Evolutionary conservation across 2,329 filamentous ascomycete species (phyloP), one percentile per base, ranked within the genome.

Genomic region (Aspergillus clavatus): DNA sequence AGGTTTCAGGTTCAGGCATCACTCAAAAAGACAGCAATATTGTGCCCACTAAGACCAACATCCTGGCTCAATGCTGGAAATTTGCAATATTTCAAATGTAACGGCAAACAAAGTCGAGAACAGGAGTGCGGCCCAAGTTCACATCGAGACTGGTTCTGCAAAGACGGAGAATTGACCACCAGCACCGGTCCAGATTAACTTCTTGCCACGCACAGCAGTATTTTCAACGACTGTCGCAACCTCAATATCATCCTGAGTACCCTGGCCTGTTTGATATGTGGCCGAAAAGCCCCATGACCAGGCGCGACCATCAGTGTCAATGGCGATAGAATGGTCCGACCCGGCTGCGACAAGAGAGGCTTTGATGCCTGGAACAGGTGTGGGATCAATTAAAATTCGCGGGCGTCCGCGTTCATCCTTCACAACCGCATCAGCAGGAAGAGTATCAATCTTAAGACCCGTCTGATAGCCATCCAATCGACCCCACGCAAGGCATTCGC

Each of bases 141-240:
- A 61, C 29, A 47, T 19, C 28, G 38, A 51, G 11, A 53, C 57
- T 27, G 62, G 56, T 35, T 59, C 66, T 2, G 68, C 69, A 40
- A 72, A 62, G 11, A 72, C 62, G 8, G 69, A 72, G 56, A 70
- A 96, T 62, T 96, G 90, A 4, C 89, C 89, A 53, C 91, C 90
- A n/a, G 85, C 85, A 35, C 87, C 87, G n/a, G 86, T 87, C 69
- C 78, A 88, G 26, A 82, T 76, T 35, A 96, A 76, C 66, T 83
- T 82, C 69, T 85, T 83, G 33, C 81, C 87, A 23, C 82, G 78
- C 22, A 93, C 80, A 33, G 89, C 89, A 10, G 83, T 86, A 72
- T 95, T 95, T 60, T 94, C 86, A 45, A 96, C 87, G 39, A 84
- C 60, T 0, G 86, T 93, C 0, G 90, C 88, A 19, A 80, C 76